Evolutionary conservation across 164 flowering plant species (phyloP).

Genomic region (Litsea cubeba): DNA sequence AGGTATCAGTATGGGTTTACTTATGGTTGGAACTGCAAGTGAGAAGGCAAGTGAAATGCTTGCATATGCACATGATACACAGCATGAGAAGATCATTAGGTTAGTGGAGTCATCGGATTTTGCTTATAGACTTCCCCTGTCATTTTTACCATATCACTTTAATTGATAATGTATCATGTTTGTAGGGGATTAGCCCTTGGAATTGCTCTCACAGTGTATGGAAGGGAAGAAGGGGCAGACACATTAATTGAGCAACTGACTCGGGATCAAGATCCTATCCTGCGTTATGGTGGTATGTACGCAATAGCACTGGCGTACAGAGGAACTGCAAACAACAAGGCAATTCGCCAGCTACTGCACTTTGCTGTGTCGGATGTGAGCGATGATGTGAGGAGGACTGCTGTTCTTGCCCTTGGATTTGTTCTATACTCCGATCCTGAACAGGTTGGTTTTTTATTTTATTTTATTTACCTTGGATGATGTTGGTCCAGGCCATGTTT

Average conservation of each 20-base stretch:
- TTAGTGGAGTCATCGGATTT: slow-evolving; percentile 13
- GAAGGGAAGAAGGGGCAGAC: slow-evolving; percentile 95
- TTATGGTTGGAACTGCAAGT: slow-evolving; percentile 93
- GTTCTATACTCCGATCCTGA: slow-evolving; percentile 89
- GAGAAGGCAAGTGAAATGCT: slow-evolving; percentile 95
- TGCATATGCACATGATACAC: slow-evolving; percentile 92
- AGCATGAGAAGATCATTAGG: slow-evolving; percentile 94
- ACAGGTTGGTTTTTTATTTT: slow-evolving; percentile 48
- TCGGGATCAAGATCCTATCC: slow-evolving; percentile 85
- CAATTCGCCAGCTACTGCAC: slow-evolving; percentile 86
- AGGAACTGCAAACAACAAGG: slow-evolving; percentile 90
- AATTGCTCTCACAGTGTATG: slow-evolving; percentile 92
- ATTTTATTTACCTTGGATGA: not conserved
- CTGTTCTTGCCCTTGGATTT: slow-evolving; percentile 91
- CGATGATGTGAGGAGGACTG: slow-evolving; percentile 95
- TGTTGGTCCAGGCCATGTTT: too few relatives aligned
- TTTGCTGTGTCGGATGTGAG: slow-evolving; percentile 96
- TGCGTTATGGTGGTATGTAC: slow-evolving; percentile 96
- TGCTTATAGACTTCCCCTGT: not conserved
- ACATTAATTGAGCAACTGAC: slow-evolving; percentile 90
- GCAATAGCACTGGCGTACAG: slow-evolving; percentile 89
- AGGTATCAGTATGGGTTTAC: slow-evolving; percentile 84
- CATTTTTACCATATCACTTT: not conserved
- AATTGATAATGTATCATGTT: not conserved
- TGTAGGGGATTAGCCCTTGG: slow-evolving; percentile 86